Base-by-base conservation (phyloP, 176 grass and related monocot species). In the Phoenix roebelenii region DNA sequence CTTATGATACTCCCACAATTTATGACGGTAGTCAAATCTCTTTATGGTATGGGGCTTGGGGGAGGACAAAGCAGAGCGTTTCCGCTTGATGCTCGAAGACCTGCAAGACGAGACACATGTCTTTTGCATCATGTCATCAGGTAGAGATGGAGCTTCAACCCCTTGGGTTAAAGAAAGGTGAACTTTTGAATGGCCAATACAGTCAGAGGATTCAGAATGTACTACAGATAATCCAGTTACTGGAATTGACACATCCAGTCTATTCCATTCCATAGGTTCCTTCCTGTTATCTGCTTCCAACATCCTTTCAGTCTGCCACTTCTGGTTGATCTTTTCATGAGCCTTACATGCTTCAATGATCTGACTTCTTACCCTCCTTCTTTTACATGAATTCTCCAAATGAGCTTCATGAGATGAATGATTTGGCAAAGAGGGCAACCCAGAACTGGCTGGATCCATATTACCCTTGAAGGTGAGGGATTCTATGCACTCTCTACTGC, bases 51-150 rank as follows among this genome's bases (percentile, higher is more conserved):
- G 25, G 28, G 55, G 72, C 16, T 82, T 89, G 68, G 68, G 82
- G 23, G 23, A 61, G 67, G 59, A 70, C 57, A 79, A 73, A 29
- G 76, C 23, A 62, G 64, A 52, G 51, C 75, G 28, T 68, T 82
- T 90, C 54, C 64, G 56, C 61, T 85, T 90, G 44, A 67, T 49
- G 76, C 66, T 79, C 58, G 76, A 62, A 63, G 67, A 58, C 57
- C 29, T 75, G 64, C 48, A 50, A 23, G 81, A 71, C 64, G 67
- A 76, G 66, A 69, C 56, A 69, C 29, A 50, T 44, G 10, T 60
- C 59, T 60, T 66, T 32, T 55, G 50, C 70, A 55, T 63, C 19
- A 32, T 25, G 55, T 18, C 55, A 22, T 61, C 44, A 30, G 64
- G 28, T 63, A 56, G 63, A 52, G 62, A 61, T 61, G 57, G 75